Base-by-base conservation (phyloP, 1,284 basidiomycete species). In the Calocybe gambosa region DNA sequence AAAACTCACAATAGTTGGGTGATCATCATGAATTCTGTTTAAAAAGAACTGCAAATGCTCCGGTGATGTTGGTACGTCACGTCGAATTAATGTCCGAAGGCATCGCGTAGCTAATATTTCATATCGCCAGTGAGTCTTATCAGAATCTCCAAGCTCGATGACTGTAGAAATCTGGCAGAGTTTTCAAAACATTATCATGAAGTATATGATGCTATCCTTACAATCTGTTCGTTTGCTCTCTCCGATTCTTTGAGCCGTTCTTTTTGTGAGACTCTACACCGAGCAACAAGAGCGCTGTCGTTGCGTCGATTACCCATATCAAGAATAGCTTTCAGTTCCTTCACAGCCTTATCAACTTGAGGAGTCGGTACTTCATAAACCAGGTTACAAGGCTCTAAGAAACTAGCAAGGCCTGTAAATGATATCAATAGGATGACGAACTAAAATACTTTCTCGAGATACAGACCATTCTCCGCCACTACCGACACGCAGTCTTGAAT, bases 71-170 rank as follows among this genome's bases (percentile, higher is more conserved):
- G 89, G 82, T 15, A 66, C 65, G 61, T 96, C 93, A 8, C 85
- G 77, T 15, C 92, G 75, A 31, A 90, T 71, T 21, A 94, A 68
- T 1, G 82, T 79, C 33, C 87, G 77, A 12, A 95, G 69, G 62
- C 84, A 81, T 43, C 89, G 74, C 16, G 84, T 70, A 1, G 89
- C 86, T 26, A 82, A 78, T 38, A 92, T 83, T 1, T 75, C 71
- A 63, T 93, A 96, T 45, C 83, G 77, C 92, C 92, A 94, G 62
- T 95, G 89, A 10, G 86, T 87, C 15, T 68, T 62, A 1, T 72
- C 51, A n/a, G 76, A 75, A 15, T 73, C 69, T 1, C 74, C 83
- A 21, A 85, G 71, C 20, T 73, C 67, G 21, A 83, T 59, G 16
- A 83, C 61, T 9, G 62, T 56, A 1, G 54, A 51, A 21, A 62